Evolutionary conservation across 306 rosid species (phyloP).

Genomic region (Luffa aegyptiaca): DNA sequence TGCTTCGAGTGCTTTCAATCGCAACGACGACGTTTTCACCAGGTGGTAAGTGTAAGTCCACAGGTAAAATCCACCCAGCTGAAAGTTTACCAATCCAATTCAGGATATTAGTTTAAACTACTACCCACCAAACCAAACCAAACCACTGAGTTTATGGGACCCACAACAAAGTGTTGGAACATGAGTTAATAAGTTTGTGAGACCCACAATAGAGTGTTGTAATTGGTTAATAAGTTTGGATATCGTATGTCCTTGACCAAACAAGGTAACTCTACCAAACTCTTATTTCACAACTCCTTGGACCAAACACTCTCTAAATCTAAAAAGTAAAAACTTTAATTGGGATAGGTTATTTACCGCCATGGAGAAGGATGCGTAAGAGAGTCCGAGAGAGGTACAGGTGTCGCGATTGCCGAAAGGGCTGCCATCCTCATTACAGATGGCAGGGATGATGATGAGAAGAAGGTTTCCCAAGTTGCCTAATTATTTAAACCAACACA

Average conservation of each 20-base stretch:
- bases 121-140: no score
- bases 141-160: no score
- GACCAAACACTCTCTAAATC: no score
- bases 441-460: constrained; percentile 70
- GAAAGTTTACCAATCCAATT: background rate
- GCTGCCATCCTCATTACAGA: constrained; percentile 57
- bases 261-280: no score
- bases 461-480: constrained; percentile 91
- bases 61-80: constrained; percentile 74
- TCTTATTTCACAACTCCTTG: no score
- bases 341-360: constrained; percentile 33
- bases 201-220: no score
- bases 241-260: no score
- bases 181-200: no score
- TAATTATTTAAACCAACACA: background rate
- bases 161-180: no score
- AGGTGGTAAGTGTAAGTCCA: constrained; percentile 73
- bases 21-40: constrained; percentile 29
- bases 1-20: constrained; percentile 40
- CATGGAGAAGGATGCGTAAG: constrained; percentile 88
- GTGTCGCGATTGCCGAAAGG: constrained; percentile 52
- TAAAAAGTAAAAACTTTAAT: no score
- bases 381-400: constrained; percentile 47
- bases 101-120: background rate
- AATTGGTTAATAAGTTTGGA: no score